phyloP scores from a whole-genome alignment of 164 flowering plant species.

The Dillenia turbinata region DNA sequence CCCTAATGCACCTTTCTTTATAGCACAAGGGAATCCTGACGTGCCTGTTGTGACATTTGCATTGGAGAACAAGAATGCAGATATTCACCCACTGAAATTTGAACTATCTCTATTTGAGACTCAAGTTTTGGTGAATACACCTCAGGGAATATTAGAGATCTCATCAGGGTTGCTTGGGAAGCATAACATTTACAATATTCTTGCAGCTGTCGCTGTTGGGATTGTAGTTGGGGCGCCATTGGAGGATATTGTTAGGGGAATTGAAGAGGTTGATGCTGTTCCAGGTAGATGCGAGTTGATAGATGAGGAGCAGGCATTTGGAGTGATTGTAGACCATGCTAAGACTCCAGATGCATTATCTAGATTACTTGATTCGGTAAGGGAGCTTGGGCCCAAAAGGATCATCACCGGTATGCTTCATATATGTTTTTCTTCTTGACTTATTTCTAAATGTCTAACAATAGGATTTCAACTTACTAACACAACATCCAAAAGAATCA shows the following conservation, averaged over 20 bases:
- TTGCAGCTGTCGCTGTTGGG: constrained; percentile 92
- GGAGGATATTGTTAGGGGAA: constrained; percentile 94
- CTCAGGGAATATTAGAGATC: constrained; percentile 86
- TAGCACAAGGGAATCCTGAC: constrained; percentile 68
- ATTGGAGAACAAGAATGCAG: constrained; percentile 80
- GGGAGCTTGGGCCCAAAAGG: constrained; percentile 82
- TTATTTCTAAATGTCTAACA: neutral
- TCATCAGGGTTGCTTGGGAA: constrained; percentile 95
- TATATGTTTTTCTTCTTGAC: neutral
- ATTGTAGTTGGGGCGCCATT: constrained; percentile 93
- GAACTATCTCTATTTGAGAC: constrained; percentile 93
- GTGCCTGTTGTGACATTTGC: constrained; percentile 94
- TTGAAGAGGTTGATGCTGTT: constrained; percentile 94
- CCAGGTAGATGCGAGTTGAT: constrained; percentile 95
- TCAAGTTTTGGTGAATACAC: constrained; percentile 88
- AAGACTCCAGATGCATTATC: constrained; percentile 85
- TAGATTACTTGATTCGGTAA: constrained; percentile 76
- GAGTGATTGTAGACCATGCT: constrained; percentile 88
- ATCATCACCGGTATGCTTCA: constrained; percentile 73
- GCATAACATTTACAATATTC: constrained; percentile 83
- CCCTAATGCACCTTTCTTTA: constrained; percentile 72
- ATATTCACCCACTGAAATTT: constrained; percentile 77
- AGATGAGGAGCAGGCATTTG: constrained; percentile 95
- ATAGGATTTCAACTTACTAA: neutral
- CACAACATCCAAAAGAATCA: no score